A percentile compares a stretch with the other conserved stretches of the same genome.
Conservation (phyloP, 2,329 filamentous ascomycete genomes). For the Xylariaceae sp. region DNA sequence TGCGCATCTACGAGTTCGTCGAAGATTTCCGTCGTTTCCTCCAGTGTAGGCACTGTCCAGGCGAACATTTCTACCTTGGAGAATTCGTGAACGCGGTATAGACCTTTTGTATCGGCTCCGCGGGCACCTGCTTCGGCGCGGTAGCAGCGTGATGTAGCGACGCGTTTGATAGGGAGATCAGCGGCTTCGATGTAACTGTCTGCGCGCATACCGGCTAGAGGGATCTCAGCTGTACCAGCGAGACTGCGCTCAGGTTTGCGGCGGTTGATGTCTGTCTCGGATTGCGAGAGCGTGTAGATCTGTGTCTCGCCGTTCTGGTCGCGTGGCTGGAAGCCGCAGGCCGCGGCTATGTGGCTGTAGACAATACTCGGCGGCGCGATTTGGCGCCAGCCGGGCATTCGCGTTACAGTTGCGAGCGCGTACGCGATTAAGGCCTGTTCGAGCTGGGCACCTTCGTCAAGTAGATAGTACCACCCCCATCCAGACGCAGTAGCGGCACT, state of each 20-base stretch:
- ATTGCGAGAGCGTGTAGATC: conserved; percentile 73
- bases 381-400: conserved; percentile 60
- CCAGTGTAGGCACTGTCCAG: conserved; percentile 63
- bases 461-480: conserved; percentile 97
- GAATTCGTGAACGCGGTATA: conserved; percentile 97
- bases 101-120: conserved; percentile 83
- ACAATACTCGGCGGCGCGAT: conserved; percentile 85
- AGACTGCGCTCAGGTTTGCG: conserved; percentile 67
- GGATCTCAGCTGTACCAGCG: conserved; percentile 89
- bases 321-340: conserved; percentile 90
- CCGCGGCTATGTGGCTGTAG: conserved; percentile 82
- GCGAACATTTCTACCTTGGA: conserved; percentile 98
- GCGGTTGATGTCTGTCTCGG: conserved; percentile 53
- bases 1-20: conserved; percentile 84
- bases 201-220: conserved; percentile 85
- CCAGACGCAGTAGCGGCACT: conserved; percentile 75
- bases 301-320: conserved; percentile 90
- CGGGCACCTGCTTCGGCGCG: conserved; percentile 89
- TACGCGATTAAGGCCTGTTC: conserved; percentile 92
- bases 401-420: conserved; percentile 64
- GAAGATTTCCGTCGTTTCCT: conserved; percentile 56
- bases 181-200: conserved; percentile 58
- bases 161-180: conserved; percentile 69
- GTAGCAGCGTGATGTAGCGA: conserved; percentile 88
- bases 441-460: conserved; percentile 87